A percentile compares a stretch with the other conserved stretches of the same genome.
Evolutionary conservation across 495 filamentous ascomycete species (phyloP).

Genomic region (Bathelium albidoporum): DNA sequence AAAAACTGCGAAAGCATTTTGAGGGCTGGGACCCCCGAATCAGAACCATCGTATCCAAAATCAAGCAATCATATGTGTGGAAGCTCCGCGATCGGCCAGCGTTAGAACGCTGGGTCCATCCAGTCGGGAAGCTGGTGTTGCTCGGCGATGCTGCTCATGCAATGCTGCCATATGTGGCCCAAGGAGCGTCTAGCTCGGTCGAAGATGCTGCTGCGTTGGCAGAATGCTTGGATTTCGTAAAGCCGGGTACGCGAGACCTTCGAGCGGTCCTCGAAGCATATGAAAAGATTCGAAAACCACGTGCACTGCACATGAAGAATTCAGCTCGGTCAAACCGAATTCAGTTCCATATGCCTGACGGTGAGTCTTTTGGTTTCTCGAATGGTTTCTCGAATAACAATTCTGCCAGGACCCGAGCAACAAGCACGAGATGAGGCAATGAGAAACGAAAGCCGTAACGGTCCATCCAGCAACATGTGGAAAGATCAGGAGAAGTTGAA

Average conservation of each 20-base stretch:
- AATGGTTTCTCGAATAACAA: neutral
- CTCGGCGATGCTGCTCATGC: slow-evolving; percentile 42
- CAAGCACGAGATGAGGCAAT: neutral
- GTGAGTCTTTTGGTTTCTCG: neutral
- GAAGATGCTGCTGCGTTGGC: slow-evolving; percentile 17
- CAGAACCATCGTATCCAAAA: slow-evolving; percentile 36
- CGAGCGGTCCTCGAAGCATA: neutral
- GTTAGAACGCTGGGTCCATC: slow-evolving; percentile 32
- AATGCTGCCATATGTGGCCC: slow-evolving; percentile 18
- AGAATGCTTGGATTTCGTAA: neutral
- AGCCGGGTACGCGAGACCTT: neutral
- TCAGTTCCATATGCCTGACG: neutral
- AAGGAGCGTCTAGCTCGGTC: slow-evolving; percentile 14
- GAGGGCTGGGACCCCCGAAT: slow-evolving; percentile 44
- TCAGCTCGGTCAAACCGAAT: neutral
- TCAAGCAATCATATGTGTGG: slow-evolving; percentile 43
- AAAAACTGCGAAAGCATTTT: slow-evolving; percentile 27
- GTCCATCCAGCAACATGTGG: neutral
- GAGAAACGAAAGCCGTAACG: neutral
- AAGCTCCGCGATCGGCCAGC: slow-evolving; percentile 34
- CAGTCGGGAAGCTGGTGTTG: slow-evolving; percentile 32
- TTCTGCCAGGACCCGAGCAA: neutral
- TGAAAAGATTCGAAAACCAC: neutral
- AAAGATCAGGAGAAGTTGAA: neutral
- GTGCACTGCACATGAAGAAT: neutral